phyloP scores from a whole-genome alignment of 2,329 filamentous ascomycete genomes.

The Penicillium thymicola region DNA sequence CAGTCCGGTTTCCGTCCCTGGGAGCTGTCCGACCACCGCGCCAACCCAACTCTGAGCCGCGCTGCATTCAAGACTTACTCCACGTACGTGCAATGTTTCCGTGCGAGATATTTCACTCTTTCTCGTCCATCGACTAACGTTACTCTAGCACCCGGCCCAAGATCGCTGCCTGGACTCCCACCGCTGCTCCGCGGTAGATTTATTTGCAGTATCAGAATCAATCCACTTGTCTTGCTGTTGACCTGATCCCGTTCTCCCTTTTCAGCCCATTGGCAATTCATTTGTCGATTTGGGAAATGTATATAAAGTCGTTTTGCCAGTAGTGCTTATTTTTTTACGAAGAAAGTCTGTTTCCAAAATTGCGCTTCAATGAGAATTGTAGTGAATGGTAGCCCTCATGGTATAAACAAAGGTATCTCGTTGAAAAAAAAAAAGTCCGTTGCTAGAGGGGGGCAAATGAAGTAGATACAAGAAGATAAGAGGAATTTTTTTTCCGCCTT shows the following conservation, averaged over 20 bases:
- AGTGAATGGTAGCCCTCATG: constrained; percentile 4
- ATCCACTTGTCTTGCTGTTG: constrained; percentile 12
- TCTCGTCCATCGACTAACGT: constrained; percentile 9
- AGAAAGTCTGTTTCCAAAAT: constrained; percentile 14
- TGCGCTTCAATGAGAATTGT: constrained; percentile 13
- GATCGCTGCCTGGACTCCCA: constrained; percentile 35
- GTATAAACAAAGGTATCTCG: constrained; percentile 29
- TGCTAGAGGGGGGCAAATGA: constrained; percentile 8
- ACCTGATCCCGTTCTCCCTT: constrained; percentile 9
- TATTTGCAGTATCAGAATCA: constrained; percentile 17
- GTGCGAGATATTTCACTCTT: background rate
- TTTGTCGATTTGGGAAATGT: constrained; percentile 26
- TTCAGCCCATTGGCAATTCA: background rate
- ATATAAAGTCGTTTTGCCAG: constrained; percentile 36
- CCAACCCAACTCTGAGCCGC: constrained; percentile 71
- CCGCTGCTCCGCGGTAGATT: constrained; percentile 36
- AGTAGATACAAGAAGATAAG: constrained; percentile 24
- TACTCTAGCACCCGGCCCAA: constrained; percentile 31
- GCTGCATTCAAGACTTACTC: constrained; percentile 90
- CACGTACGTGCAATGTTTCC: constrained; percentile 66
- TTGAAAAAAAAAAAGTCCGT: constrained; percentile 7
- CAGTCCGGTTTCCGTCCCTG: constrained; percentile 66
- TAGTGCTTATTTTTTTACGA: constrained; percentile 18
- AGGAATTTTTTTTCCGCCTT: constrained; percentile 2
- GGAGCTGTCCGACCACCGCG: constrained; percentile 70